Evolutionary conservation across 2,329 filamentous ascomycete genomes (phyloP), one percentile per base, ranked within the genome.

Genomic region (Colletotrichum chlorophyti): DNA sequence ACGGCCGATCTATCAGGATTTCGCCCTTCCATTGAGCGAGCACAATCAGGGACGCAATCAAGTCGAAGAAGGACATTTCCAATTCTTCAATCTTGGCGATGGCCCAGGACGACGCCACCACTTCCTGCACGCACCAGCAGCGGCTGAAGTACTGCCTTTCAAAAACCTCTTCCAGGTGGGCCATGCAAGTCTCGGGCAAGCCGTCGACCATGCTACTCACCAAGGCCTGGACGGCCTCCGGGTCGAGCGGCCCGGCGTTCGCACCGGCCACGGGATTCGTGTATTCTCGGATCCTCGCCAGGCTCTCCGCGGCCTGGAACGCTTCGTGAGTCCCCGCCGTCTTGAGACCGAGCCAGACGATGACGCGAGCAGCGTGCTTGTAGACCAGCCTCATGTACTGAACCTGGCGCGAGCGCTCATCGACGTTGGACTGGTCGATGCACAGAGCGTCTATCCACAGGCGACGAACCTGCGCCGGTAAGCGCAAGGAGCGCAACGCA

Each of bases 361-460:
- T 21, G 21, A 60, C 58, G 14, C 17, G 45, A 3, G 46, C 26
- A 19, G 58, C 58, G 23, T 58, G 21, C 19, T 51, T 60, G 3
- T 58, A 60, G 8, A 58, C 53, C 14, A 60, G 41, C n/a, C 45
- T 41, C 53, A 60, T 60, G 45, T 53, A 46, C 27, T 60, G 58
- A 11, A 60, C 53, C 46, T 43, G 53, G 9, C 45, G 38, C 41
- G 58, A 34, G n/a, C 53, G 53, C 29, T 60, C 46, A 15, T 51
- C 40, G 21, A 58, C 21, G 35, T 60, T 43, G 8, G 45, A 49
- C 51, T 67, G 66, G 9, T 66, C 51, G 10, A 68, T 69, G 29
- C 66, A 68, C 5, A 68, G 49, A 5, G 65, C 64, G 43, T 68
- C 65, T n/a, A 68, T 66, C 65, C 65, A 68, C 4, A 67, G 23